Base-by-base conservation (phyloP, 2,329 filamentous ascomycete species). In the Colletotrichum karsti region DNA sequence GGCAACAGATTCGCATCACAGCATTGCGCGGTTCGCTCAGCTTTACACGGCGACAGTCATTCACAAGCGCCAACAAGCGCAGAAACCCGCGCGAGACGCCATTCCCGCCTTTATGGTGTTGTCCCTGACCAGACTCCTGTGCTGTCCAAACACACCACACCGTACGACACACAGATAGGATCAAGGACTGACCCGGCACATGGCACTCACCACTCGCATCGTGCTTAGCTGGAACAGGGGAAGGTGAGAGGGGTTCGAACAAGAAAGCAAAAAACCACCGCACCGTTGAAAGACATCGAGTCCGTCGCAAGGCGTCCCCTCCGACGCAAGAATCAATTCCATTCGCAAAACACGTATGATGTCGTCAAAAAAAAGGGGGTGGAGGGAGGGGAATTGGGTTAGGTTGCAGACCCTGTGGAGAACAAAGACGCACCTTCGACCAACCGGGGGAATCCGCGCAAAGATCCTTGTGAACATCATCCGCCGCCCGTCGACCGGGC, bases 401-500 rank as follows among this genome's bases (percentile, higher is more conserved):
- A 22, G 42, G 42, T 30, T 64, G 59, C 51, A 39, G 44, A 50
- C 53, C 28, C 59, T 42, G 41, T 28, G 48, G 42, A 24, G 35
- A 42, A 33, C 35, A 39, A 41, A 22, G 51, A 44, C 51, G 57
- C 44, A 33, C 44, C 57, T 50, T 54, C 33, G 20, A 55, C 51
- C 59, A 56, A 53, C 64, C 59, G 51, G 51, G 64, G 30, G n/a
- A n/a, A n/a, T n/a, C 39, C 18, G 35, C 30, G 30, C 35, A 57
- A n/a, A n/a, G 64, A 67, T 67, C 64, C 64, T 53, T 63, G 64
- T 64, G 64, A 67, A 67, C 53, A 67, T 67, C 59, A 64, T 64
- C 64, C 55, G 39, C 37, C 62, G 10, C 10, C 13, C 33, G 59
- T 35, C 60, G 51, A 64, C 53, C 28, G 24, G 53, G 51, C 51